Evolutionary conservation across 768 basidiomycete species (phyloP).

Genomic region (Agrocybe chaxingu): DNA sequence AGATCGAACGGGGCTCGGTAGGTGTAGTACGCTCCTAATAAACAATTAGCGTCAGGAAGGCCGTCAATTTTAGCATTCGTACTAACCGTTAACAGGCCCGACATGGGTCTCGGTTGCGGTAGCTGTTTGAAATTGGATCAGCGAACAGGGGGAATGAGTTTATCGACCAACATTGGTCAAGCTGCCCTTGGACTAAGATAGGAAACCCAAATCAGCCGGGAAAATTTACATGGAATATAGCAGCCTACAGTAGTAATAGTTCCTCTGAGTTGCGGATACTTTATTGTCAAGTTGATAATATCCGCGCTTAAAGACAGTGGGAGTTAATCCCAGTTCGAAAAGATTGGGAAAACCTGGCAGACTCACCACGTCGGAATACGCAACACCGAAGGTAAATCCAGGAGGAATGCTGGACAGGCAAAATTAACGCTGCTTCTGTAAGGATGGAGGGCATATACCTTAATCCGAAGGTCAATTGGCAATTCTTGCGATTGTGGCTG

Average conservation of each 20-base stretch:
- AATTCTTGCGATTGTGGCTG: slow-evolving; percentile 15
- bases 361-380: slow-evolving; percentile 4
- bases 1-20: slow-evolving; percentile 13
- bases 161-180: slow-evolving; percentile 11
- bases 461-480: slow-evolving; percentile 15
- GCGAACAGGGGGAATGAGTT: neutral
- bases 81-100: slow-evolving; percentile 12
- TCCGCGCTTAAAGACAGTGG: slow-evolving; percentile 7
- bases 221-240: neutral
- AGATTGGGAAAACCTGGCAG: slow-evolving; percentile 7
- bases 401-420: slow-evolving; percentile 9
- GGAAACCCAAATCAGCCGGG: neutral
- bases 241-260: slow-evolving; percentile 19
- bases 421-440: neutral
- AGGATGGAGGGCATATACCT: slow-evolving; percentile 1
- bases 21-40: slow-evolving; percentile 12
- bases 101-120: slow-evolving; percentile 7
- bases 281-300: slow-evolving; percentile 19
- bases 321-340: neutral
- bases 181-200: slow-evolving; percentile 17
- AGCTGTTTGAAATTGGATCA: slow-evolving; percentile 1
- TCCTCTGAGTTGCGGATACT: slow-evolving; percentile 15
- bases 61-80: neutral
- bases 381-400: slow-evolving; percentile 18
- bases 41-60: neutral